Conservation (phyloP, 2,329 filamentous ascomycete genomes). For the Fusarium nisikadoi region DNA sequence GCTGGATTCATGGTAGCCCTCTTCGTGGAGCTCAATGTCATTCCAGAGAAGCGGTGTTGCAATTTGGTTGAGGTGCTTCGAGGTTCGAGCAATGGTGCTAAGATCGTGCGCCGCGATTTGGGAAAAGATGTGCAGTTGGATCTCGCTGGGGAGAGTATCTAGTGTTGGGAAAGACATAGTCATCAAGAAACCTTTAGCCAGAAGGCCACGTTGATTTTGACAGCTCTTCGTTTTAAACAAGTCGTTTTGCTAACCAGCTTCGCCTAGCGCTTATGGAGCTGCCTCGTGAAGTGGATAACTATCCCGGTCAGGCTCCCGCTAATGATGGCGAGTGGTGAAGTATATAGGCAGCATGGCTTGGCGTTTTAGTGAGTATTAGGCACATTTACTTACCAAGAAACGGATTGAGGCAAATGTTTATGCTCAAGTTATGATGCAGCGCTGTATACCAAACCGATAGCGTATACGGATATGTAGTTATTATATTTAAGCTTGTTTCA, state of each 20-base stretch:
- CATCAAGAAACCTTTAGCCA: fast-evolving
- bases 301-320: neutral
- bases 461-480: neutral
- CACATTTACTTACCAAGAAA: no score
- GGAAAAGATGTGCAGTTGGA: neutral
- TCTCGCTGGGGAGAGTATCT: neutral
- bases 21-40: constrained; percentile 26
- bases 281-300: neutral
- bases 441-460: no score
- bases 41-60: constrained; percentile 22
- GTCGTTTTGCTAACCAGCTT: neutral
- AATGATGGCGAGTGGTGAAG: neutral
- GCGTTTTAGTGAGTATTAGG: neutral
- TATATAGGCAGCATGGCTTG: neutral
- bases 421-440: neutral
- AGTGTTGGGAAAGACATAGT: neutral
- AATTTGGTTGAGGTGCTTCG: neutral
- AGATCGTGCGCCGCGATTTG: neutral
- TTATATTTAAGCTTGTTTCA: neutral
- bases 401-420: no score
- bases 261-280: neutral
- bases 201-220: neutral
- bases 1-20: constrained; percentile 10
- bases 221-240: neutral
- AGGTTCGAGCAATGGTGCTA: neutral